Evolutionary conservation across 192 early-diverging fungal genomes (phyloP).

Genomic region (Gamsiella multidivaricata): DNA sequence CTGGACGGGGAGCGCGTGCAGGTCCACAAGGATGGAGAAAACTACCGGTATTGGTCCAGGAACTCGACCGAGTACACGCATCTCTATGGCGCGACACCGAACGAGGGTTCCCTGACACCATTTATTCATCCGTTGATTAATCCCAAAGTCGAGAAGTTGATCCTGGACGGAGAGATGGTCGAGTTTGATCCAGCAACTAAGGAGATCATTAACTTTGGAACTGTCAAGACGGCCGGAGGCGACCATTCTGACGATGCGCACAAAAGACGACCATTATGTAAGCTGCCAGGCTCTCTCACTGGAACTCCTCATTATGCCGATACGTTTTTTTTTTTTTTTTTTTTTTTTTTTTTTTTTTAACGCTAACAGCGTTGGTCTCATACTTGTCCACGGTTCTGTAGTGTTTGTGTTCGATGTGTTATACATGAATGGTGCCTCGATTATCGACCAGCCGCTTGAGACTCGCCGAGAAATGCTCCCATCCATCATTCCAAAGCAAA

Average conservation of each 20-base stretch:
- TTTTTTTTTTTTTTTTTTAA: background rate
- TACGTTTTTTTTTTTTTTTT: background rate
- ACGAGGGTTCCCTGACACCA: constrained; percentile 66
- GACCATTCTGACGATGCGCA: constrained; percentile 49
- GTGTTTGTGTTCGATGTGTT: constrained; percentile 83
- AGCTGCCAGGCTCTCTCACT: too few species aligned
- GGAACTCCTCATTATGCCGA: too few species aligned
- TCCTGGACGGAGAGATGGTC: constrained; percentile 88
- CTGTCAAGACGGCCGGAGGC: constrained; percentile 75
- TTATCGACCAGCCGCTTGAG: constrained; percentile 67
- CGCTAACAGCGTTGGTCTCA: background rate
- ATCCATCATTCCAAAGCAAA: constrained; percentile 61
- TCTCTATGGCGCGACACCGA: constrained; percentile 68
- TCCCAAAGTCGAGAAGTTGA: constrained; percentile 64
- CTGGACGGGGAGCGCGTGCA: constrained; percentile 84
- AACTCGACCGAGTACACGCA: constrained; percentile 78
- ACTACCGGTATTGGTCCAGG: constrained; percentile 67
- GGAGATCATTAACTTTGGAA: constrained; percentile 75
- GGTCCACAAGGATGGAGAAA: constrained; percentile 66
- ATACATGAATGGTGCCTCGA: constrained; percentile 69
- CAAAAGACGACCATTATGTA: constrained; percentile 62
- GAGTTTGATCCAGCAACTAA: constrained; percentile 74
- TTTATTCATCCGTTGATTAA: constrained; percentile 66
- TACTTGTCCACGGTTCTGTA: constrained; percentile 7
- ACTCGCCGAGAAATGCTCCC: constrained; percentile 64